phyloP scores from a whole-genome alignment of 768 basidiomycete genomes.

The Mycena latifolia region DNA sequence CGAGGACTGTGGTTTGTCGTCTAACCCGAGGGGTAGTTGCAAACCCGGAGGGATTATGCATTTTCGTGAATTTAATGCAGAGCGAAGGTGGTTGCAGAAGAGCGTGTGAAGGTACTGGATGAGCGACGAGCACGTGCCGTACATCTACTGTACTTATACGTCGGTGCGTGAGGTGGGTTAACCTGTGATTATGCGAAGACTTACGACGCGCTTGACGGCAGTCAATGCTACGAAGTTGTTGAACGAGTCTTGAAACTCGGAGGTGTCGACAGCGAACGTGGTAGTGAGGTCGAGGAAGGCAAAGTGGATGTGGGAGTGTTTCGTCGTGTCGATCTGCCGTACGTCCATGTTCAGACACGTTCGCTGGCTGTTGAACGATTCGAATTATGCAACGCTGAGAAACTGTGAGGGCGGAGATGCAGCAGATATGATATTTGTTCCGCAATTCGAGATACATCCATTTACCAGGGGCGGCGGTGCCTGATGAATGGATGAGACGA shows the following conservation, averaged over 20 bases:
- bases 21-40: no score
- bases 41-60: no score
- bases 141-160: no score
- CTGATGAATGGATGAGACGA: no score
- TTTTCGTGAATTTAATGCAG: no score
- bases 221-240: background rate
- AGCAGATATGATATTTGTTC: background rate
- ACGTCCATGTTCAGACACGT: conserved; percentile 18
- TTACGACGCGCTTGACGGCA: conserved; percentile 11
- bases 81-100: no score
- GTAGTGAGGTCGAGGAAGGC: conserved; percentile 8
- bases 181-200: background rate
- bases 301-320: conserved; percentile 17
- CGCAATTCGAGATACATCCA: conserved; percentile 17
- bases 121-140: no score
- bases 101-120: no score
- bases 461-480: conserved; percentile 11
- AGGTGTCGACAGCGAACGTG: conserved; percentile 4
- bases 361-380: conserved; percentile 12
- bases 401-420: background rate
- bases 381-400: conserved; percentile 2
- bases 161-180: background rate
- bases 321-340: background rate
- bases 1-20: no score
- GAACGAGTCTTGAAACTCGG: background rate